phyloP scores from a whole-genome alignment of 345 rosid genomes.

The Camelina neglecta region DNA sequence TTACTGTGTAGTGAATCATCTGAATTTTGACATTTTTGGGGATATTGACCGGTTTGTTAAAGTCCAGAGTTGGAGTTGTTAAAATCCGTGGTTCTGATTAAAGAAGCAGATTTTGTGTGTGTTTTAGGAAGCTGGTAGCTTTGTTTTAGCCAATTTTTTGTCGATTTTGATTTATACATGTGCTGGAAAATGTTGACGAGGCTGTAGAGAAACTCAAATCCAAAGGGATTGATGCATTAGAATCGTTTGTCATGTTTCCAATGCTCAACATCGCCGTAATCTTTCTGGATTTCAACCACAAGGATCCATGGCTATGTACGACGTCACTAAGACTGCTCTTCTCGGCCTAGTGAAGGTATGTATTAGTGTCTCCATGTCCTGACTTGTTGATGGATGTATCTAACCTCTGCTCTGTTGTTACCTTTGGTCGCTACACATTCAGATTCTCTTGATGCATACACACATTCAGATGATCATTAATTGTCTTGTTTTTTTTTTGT shows the following conservation, averaged over 20 bases:
- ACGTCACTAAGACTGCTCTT: constrained; percentile 92
- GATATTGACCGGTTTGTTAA: too few species aligned
- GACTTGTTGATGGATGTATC: too few species aligned
- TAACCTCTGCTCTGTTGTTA: too few species aligned
- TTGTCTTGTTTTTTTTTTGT: too few species aligned
- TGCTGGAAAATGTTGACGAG: constrained; percentile 81
- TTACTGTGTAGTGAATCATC: neutral
- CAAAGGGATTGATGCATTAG: constrained; percentile 72
- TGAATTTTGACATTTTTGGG: neutral
- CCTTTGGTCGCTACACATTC: too few species aligned
- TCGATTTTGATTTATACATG: neutral
- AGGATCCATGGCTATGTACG: constrained; percentile 81
- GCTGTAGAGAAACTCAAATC: constrained; percentile 74
- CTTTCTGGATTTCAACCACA: constrained; percentile 73
- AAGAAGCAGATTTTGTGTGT: neutral
- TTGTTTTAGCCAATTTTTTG: neutral
- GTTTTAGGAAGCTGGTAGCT: neutral
- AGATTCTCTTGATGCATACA: too few species aligned
- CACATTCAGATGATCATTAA: too few species aligned
- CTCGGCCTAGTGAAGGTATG: constrained; percentile 87
- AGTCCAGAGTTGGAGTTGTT: too few species aligned
- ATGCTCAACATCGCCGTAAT: constrained; percentile 72
- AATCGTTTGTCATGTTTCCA: constrained; percentile 87
- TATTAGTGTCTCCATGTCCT: neutral
- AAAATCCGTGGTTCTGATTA: neutral